Evolutionary conservation across 192 early-diverging fungal genomes (phyloP).

Genomic region (Helicostylum pulchrum): DNA sequence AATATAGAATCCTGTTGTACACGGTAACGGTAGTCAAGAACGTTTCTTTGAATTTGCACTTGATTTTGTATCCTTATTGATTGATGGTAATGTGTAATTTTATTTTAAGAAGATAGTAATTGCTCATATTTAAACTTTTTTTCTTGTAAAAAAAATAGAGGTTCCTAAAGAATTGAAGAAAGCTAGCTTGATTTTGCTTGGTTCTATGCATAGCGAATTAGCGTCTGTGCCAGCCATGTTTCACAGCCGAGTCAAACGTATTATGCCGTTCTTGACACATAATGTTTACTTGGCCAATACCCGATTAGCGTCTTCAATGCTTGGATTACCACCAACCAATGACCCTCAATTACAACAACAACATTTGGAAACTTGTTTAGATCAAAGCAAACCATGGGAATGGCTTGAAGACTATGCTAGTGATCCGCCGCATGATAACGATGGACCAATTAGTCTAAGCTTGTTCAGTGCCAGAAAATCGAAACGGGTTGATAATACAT

Average conservation of each 20-base stretch:
- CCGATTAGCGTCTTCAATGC: constrained; percentile 26
- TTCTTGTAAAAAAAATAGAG: constrained; percentile 7
- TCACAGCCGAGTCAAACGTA: constrained; percentile 45
- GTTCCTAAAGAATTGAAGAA: constrained; percentile 46
- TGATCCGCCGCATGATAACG: constrained; percentile 38
- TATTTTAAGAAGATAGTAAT: background rate
- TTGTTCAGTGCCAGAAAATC: constrained; percentile 31
- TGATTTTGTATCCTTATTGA: constrained; percentile 49
- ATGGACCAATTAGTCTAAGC: constrained; percentile 29
- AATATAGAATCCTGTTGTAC: constrained; percentile 42
- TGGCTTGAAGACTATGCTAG: constrained; percentile 53
- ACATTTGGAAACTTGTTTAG: constrained; percentile 22
- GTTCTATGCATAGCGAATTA: constrained; percentile 23
- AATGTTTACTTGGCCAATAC: constrained; percentile 52
- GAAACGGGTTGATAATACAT: constrained; percentile 28
- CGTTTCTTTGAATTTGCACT: constrained; percentile 54
- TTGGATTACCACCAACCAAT: constrained; percentile 15
- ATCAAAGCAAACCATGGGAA: constrained; percentile 52
- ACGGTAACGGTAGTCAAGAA: constrained; percentile 53
- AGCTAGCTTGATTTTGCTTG: constrained; percentile 37
- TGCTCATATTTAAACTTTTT: background rate
- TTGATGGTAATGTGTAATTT: constrained; percentile 38
- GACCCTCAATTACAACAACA: constrained; percentile 20
- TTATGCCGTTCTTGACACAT: constrained; percentile 51
- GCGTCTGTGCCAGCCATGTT: constrained; percentile 45